Evolutionary conservation across 2,329 filamentous ascomycete genomes (phyloP).

Genomic region (Lasiodiplodia theobromae): DNA sequence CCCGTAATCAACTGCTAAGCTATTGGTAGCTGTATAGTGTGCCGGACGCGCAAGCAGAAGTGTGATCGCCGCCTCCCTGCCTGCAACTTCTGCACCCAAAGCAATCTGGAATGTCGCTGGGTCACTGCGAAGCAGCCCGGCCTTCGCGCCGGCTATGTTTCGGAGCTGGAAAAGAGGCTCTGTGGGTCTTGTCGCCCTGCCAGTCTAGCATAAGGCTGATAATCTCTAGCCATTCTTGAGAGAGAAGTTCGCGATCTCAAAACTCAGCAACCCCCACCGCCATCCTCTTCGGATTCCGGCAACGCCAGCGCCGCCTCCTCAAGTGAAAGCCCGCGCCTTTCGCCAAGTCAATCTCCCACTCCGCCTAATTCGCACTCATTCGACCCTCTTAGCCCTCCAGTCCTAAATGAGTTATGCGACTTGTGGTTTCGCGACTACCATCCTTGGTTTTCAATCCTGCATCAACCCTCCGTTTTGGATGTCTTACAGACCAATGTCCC

Average conservation of each 20-base stretch:
- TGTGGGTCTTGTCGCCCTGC: constrained; percentile 34
- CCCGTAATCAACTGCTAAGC: not conserved
- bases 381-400: constrained; percentile 32
- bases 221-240: constrained; percentile 34
- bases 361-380: constrained; percentile 31
- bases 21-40: constrained; percentile 36
- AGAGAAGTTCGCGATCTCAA: constrained; percentile 36
- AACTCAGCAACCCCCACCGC: constrained; percentile 30
- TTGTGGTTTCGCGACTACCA: constrained; percentile 49
- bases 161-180: constrained; percentile 45
- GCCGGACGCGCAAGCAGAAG: constrained; percentile 38
- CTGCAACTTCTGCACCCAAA: constrained; percentile 36
- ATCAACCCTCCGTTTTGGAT: constrained; percentile 36
- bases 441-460: constrained; percentile 47
- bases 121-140: constrained; percentile 35
- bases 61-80: constrained; percentile 38
- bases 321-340: constrained; percentile 10
- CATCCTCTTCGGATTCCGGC: constrained; percentile 12
- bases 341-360: not conserved
- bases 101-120: constrained; percentile 38
- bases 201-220: constrained; percentile 30
- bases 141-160: constrained; percentile 56
- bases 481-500: constrained; percentile 32
- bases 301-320: not conserved
- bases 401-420: constrained; percentile 38